Percentiles rank a stretch among this genome's conserved stretches.
Conservation (phyloP, 2,329 filamentous ascomycete species). For the Knufia fluminis region DNA sequence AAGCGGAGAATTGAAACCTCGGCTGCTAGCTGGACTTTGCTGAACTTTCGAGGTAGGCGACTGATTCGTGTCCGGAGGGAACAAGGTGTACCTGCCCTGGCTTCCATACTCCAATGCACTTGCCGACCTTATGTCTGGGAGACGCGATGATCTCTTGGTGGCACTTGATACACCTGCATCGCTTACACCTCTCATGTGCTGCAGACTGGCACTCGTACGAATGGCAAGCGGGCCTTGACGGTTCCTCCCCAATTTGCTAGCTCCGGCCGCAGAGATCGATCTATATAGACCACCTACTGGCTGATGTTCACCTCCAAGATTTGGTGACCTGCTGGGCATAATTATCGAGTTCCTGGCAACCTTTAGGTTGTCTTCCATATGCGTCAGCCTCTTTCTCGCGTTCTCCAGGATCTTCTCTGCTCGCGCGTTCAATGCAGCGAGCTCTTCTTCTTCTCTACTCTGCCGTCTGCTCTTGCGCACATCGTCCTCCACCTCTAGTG, state of each 20-base stretch:
- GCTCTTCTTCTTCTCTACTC: constrained; percentile 55
- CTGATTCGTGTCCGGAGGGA: constrained; percentile 9
- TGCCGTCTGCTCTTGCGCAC: constrained; percentile 23
- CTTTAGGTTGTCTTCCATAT: constrained; percentile 85
- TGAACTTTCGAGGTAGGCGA: not conserved
- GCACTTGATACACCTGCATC: constrained; percentile 29
- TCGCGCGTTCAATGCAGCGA: constrained; percentile 65
- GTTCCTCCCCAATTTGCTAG: constrained; percentile 15
- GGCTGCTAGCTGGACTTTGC: constrained; percentile 14
- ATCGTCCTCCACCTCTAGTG: constrained; percentile 24
- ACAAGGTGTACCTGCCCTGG: constrained; percentile 2
- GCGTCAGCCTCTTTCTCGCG: constrained; percentile 78
- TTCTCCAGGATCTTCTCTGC: constrained; percentile 88
- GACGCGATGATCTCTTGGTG: constrained; percentile 18
- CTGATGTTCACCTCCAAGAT: constrained; percentile 33
- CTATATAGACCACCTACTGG: constrained; percentile 35
- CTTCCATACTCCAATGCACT: constrained; percentile 23
- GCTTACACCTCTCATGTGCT: constrained; percentile 33
- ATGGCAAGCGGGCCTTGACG: constrained; percentile 20
- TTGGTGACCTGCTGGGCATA: constrained; percentile 40
- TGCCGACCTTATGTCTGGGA: constrained; percentile 19
- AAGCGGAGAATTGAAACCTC: constrained; percentile 20
- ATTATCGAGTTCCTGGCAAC: constrained; percentile 62
- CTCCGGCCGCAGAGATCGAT: constrained; percentile 29
- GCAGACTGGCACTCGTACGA: constrained; percentile 26